These are phyloP conservation scores for Chaetomiaceae sp. DNA, from an alignment of 2,329 filamentous ascomycete genomes.

Conservation along the genomic window DNA sequence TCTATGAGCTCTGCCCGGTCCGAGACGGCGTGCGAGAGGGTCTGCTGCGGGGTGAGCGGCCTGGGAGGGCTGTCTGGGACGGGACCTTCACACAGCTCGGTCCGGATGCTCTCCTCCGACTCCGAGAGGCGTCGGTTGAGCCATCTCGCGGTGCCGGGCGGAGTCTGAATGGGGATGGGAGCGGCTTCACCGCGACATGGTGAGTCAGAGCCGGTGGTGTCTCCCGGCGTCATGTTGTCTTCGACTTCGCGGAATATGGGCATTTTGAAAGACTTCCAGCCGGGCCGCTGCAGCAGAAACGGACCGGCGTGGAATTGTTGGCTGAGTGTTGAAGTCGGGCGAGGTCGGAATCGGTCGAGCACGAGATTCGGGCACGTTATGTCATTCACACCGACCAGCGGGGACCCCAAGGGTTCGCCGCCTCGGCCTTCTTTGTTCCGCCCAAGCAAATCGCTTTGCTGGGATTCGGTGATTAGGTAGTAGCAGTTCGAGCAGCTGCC, in stretches of 20 bases:
- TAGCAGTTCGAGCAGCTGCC: no score
- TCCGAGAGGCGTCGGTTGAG: slow-evolving; percentile 46
- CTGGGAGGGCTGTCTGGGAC: slow-evolving; percentile 40
- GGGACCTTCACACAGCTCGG: slow-evolving; percentile 58
- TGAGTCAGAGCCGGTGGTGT: slow-evolving; percentile 26
- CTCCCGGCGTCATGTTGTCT: slow-evolving; percentile 39
- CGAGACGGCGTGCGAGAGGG: slow-evolving; percentile 36
- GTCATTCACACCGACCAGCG: slow-evolving; percentile 14
- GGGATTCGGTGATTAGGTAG: no score
- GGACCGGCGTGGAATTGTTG: slow-evolving; percentile 3
- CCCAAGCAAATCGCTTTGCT: no score
- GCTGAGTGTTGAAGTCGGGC: background rate
- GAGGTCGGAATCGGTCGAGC: background rate
- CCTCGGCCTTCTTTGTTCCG: background rate
- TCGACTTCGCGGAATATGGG: slow-evolving; percentile 56
- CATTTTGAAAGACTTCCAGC: slow-evolving; percentile 38
- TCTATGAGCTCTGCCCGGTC: slow-evolving; percentile 79
- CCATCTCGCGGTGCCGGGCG: slow-evolving; percentile 9
- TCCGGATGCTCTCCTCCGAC: slow-evolving; percentile 58
- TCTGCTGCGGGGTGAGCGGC: slow-evolving; percentile 31
- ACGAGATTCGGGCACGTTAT: slow-evolving; percentile 4
- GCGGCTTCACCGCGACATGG: slow-evolving; percentile 7
- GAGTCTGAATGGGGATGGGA: slow-evolving; percentile 25
- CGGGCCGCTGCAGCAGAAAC: slow-evolving; percentile 2
- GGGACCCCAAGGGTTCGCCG: background rate